These are phyloP conservation scores for Vanilla planifolia DNA, from an alignment of 106 monocot species.

Conservation along the genomic window DNA sequence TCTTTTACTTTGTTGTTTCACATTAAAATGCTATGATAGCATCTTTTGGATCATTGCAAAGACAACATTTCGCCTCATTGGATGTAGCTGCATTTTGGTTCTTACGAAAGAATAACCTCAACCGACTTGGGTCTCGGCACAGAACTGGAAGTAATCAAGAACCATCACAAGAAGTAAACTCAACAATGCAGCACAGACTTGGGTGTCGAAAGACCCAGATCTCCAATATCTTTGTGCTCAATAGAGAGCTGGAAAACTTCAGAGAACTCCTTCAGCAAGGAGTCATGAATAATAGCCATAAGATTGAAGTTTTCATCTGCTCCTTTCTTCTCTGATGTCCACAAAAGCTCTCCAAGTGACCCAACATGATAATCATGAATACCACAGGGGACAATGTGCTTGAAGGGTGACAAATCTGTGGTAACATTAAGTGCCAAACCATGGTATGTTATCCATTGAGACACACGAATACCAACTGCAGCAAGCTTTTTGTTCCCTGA, in stretches of 20 bases:
- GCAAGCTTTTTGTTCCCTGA: conserved; percentile 64
- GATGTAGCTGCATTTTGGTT: too few species aligned
- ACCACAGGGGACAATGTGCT: conserved; percentile 58
- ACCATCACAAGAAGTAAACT: too few species aligned
- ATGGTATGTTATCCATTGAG: conserved; percentile 68
- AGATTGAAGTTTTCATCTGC: conserved; percentile 18
- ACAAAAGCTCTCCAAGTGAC: conserved; percentile 33
- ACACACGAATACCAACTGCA: conserved; percentile 70
- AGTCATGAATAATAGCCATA: conserved; percentile 39
- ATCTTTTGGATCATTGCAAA: too few species aligned
- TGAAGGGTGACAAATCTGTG: conserved; percentile 45
- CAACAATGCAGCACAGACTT: too few species aligned
- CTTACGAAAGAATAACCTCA: too few species aligned
- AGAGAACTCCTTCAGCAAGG: conserved; percentile 63
- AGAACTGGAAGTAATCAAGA: too few species aligned
- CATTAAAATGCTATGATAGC: too few species aligned
- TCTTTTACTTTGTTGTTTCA: too few species aligned
- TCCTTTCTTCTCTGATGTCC: not conserved
- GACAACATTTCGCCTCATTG: too few species aligned
- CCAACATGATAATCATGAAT: conserved; percentile 53
- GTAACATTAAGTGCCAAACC: conserved; percentile 70
- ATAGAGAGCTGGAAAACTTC: conserved; percentile 77
- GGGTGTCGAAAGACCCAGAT: not conserved
- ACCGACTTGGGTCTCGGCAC: too few species aligned
- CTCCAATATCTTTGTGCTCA: conserved; percentile 9